A percentile compares a stretch with the other conserved stretches of the same genome.
These are phyloP conservation scores for Aspergillus ochraceoroseus DNA, from an alignment of 2,329 filamentous ascomycete species.

Conservation along the genomic window DNA sequence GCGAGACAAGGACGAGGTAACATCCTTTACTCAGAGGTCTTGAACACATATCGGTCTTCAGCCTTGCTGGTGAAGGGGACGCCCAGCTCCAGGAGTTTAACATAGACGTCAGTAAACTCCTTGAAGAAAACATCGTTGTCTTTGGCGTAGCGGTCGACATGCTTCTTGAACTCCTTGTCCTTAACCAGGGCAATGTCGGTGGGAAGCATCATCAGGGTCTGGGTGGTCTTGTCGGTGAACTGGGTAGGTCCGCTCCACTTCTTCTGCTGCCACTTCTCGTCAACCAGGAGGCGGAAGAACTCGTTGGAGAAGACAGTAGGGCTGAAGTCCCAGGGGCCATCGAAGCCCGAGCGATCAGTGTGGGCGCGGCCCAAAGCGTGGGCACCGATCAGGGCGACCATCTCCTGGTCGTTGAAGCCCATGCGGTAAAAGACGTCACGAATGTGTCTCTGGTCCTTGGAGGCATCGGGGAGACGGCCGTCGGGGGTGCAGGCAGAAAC, in stretches of 20 bases:
- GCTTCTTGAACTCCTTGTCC: slow-evolving; percentile 78
- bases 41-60: slow-evolving; percentile 59
- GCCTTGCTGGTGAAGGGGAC: slow-evolving; percentile 75
- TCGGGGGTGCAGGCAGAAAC: slow-evolving; percentile 84
- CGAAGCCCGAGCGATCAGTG: slow-evolving; percentile 78
- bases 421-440: slow-evolving; percentile 92
- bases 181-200: slow-evolving; percentile 81
- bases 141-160: slow-evolving; percentile 82
- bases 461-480: slow-evolving; percentile 78
- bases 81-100: slow-evolving; percentile 87
- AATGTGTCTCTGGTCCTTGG: slow-evolving; percentile 74
- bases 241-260: slow-evolving; percentile 91
- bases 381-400: slow-evolving; percentile 80
- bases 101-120: slow-evolving; percentile 75
- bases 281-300: slow-evolving; percentile 79
- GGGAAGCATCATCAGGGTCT: slow-evolving; percentile 95
- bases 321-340: slow-evolving; percentile 88
- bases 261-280: slow-evolving; percentile 88
- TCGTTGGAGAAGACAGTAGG: slow-evolving; percentile 92
- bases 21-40: slow-evolving; percentile 47
- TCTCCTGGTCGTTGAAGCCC: slow-evolving; percentile 96
- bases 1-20: slow-evolving; percentile 6
- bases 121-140: slow-evolving; percentile 89
- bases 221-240: slow-evolving; percentile 81
- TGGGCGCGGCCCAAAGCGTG: slow-evolving; percentile 90